These are phyloP conservation scores for Barbarea vulgaris DNA, from an alignment of 345 rosid species.

Conservation along the genomic window DNA sequence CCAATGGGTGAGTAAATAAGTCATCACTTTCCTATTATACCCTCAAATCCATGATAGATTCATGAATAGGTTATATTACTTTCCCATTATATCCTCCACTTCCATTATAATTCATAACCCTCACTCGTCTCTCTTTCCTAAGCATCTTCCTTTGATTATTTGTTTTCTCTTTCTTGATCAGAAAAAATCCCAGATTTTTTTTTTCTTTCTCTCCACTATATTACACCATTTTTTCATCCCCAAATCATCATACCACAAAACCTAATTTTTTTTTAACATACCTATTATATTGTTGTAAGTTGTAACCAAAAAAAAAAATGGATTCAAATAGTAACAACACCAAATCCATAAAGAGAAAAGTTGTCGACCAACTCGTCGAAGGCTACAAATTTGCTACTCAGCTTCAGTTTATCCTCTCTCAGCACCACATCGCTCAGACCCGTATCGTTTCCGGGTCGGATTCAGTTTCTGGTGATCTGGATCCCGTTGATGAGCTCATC, in stretches of 20 bases:
- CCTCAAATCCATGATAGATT: not conserved
- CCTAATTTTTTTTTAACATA: not conserved
- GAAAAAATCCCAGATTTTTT: not conserved
- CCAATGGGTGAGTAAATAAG: not conserved
- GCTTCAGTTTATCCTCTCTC: conserved; percentile 52
- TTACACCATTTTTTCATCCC: conserved; percentile 20
- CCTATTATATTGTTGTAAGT: not conserved
- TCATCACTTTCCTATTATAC: conserved; percentile 7
- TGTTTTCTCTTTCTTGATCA: conserved; percentile 1
- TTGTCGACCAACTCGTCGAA: conserved; percentile 47
- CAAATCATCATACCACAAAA: conserved; percentile 11
- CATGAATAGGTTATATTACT: not conserved
- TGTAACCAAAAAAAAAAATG: conserved; percentile 23
- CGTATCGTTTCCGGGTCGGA: conserved; percentile 16
- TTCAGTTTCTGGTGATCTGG: not conserved
- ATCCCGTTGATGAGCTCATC: conserved; percentile 43
- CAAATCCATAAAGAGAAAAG: conserved; percentile 35
- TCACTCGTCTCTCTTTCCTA: conserved; percentile 13
- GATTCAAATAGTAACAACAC: conserved; percentile 26
- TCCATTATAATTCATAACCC: conserved; percentile 11
- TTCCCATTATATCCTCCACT: conserved; percentile 20
- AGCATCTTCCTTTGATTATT: conserved; percentile 19
- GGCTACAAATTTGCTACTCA: conserved; percentile 53
- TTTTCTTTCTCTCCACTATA: conserved; percentile 23
- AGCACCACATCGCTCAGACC: conserved; percentile 14